These are phyloP conservation scores for Fusarium sp. DNA, from an alignment of 2,329 filamentous ascomycete species.

Conservation along the genomic window DNA sequence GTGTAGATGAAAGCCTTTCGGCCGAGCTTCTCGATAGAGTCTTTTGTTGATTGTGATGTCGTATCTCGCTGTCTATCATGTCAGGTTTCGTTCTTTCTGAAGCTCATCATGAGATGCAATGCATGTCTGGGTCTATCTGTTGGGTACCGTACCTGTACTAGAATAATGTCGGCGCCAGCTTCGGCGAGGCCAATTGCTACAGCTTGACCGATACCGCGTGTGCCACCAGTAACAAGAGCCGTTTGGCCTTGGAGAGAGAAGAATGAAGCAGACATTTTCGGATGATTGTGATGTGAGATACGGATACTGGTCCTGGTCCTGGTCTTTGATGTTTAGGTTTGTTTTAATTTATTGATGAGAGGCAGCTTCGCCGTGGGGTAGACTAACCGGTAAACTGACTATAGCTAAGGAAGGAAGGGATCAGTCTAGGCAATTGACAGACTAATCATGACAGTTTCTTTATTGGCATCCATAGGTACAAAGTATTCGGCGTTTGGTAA, in stretches of 20 bases:
- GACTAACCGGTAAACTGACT: background rate
- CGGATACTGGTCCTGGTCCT: no score
- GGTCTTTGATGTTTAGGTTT: background rate
- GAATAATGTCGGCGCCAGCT: constrained; percentile 67
- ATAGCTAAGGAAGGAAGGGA: background rate
- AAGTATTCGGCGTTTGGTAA: constrained; percentile 1
- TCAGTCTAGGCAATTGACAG: constrained; percentile 7
- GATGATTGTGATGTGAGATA: background rate
- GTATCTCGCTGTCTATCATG: constrained; percentile 55
- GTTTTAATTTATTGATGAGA: constrained; percentile 19
- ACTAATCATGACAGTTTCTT: constrained; percentile 6
- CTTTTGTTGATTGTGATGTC: constrained; percentile 64
- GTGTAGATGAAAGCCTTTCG: constrained; percentile 76
- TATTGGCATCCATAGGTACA: background rate
- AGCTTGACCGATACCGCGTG: constrained; percentile 68
- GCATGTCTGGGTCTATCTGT: background rate
- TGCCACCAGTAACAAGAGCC: constrained; percentile 68
- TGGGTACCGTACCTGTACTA: constrained; percentile 60
- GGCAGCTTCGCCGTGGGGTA: constrained; percentile 25
- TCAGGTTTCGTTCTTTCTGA: constrained; percentile 2
- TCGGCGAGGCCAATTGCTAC: constrained; percentile 69
- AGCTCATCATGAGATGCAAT: constrained; percentile 11
- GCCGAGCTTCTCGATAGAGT: constrained; percentile 72
- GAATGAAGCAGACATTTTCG: constrained; percentile 53
- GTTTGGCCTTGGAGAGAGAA: constrained; percentile 69